Evolutionary conservation across 495 filamentous ascomycete genomes (phyloP).

Genomic region (Penicillium canescens): DNA sequence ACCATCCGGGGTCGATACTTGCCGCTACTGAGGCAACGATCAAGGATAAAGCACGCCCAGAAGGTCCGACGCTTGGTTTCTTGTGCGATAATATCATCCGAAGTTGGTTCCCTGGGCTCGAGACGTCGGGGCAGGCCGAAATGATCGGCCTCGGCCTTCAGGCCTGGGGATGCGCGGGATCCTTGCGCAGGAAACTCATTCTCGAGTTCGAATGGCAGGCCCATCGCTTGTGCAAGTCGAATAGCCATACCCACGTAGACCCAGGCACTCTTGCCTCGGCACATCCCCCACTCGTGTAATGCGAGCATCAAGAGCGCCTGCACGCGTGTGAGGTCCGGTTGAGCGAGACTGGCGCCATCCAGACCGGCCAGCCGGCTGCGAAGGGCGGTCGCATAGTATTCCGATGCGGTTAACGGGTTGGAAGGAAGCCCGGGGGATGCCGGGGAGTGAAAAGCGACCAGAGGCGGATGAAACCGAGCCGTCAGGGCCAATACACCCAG

Average conservation of each 20-base stretch:
- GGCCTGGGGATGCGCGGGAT: conserved; percentile 37
- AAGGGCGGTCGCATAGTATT: conserved; percentile 75
- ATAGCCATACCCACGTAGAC: conserved; percentile 77
- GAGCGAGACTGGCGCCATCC: conserved; percentile 52
- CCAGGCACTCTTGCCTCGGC: conserved; percentile 74
- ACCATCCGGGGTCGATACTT: conserved; percentile 73
- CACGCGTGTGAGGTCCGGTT: conserved; percentile 64
- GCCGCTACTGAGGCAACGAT: conserved; percentile 75
- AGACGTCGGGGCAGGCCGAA: conserved; percentile 39
- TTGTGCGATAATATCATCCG: conserved; percentile 64
- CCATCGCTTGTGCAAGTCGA: conserved; percentile 69
- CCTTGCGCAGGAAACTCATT: conserved; percentile 46
- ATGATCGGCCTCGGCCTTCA: conserved; percentile 45
- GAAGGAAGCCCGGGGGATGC: conserved; percentile 42
- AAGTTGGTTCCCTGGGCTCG: conserved; percentile 38
- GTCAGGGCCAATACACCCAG: conserved; percentile 79
- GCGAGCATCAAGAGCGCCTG: conserved; percentile 82
- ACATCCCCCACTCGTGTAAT: conserved; percentile 83
- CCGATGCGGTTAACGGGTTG: conserved; percentile 68
- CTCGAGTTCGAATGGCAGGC: conserved; percentile 64
- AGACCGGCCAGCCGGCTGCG: conserved; percentile 62
- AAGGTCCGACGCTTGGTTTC: conserved; percentile 81
- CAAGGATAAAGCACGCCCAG: conserved; percentile 83
- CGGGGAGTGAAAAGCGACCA: conserved; percentile 66
- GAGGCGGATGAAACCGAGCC: conserved; percentile 69